Conservation (phyloP, 1,139 yeast species). For the Suhomyces terraborum region DNA sequence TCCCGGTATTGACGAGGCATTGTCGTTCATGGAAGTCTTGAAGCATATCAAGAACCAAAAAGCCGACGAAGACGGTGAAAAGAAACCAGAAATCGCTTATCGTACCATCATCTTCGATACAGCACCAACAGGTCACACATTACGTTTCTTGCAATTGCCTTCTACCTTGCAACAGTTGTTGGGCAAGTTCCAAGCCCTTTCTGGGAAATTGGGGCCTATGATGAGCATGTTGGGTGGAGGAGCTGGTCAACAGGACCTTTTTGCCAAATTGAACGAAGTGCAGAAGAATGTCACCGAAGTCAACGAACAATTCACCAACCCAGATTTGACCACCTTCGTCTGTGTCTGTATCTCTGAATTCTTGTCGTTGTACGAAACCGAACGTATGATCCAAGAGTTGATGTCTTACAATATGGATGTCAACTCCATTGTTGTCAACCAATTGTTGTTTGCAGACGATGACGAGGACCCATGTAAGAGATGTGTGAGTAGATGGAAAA, state of each 20-base stretch:
- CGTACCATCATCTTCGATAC: slow-evolving; percentile 95
- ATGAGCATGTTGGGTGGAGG: slow-evolving; percentile 72
- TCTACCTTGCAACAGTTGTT: slow-evolving; percentile 85
- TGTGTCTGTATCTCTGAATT: slow-evolving; percentile 98
- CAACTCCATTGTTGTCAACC: slow-evolving; percentile 92
- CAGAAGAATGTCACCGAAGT: slow-evolving; percentile 84
- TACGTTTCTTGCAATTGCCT: slow-evolving; percentile 91
- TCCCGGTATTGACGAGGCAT: slow-evolving; percentile 97
- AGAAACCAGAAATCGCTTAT: slow-evolving; percentile 51
- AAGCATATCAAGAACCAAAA: slow-evolving; percentile 89
- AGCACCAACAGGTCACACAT: slow-evolving; percentile 98
- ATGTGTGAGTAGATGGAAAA: slow-evolving; percentile 90
- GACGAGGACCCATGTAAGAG: slow-evolving; percentile 74
- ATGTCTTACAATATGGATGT: slow-evolving; percentile 95
- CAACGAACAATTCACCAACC: slow-evolving; percentile 91
- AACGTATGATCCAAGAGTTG: slow-evolving; percentile 94
- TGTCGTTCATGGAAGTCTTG: slow-evolving; percentile 95
- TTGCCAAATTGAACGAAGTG: slow-evolving; percentile 78
- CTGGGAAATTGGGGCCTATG: slow-evolving; percentile 90
- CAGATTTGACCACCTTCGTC: slow-evolving; percentile 92
- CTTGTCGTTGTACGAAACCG: slow-evolving; percentile 92
- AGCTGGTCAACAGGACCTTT: slow-evolving; percentile 69
- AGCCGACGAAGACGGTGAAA: slow-evolving; percentile 30
- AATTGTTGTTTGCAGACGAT: slow-evolving; percentile 80
- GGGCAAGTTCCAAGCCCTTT: slow-evolving; percentile 81